Percentiles rank a stretch among this genome's conserved stretches.
Conservation (phyloP, 2,329 filamentous ascomycete species). For the Clonostachys rhizophaga region DNA sequence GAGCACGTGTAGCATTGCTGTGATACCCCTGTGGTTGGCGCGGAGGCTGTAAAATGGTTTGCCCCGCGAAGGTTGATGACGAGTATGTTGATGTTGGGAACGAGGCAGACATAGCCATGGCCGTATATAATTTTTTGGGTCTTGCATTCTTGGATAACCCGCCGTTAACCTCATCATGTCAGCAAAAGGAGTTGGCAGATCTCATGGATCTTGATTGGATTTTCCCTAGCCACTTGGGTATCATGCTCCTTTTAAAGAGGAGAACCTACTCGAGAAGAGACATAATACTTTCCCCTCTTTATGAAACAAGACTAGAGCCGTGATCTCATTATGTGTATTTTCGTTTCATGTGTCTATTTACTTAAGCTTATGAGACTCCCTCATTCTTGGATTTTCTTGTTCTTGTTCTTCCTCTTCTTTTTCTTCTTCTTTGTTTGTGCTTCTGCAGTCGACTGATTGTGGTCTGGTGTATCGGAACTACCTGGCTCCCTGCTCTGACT, state of each 20-base stretch:
- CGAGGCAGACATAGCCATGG: too few species aligned
- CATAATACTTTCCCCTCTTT: too few species aligned
- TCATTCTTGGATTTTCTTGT: background rate
- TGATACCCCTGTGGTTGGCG: too few species aligned
- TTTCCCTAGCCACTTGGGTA: background rate
- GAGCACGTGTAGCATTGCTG: too few species aligned
- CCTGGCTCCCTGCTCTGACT: background rate
- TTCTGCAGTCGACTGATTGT: background rate
- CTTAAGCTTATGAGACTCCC: too few species aligned
- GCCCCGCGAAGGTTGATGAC: too few species aligned
- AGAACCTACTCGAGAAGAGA: too few species aligned
- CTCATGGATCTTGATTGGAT: background rate
- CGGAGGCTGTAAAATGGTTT: too few species aligned
- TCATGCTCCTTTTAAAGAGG: background rate
- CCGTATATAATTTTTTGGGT: background rate
- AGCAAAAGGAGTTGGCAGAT: background rate
- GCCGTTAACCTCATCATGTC: background rate
- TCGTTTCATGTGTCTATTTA: too few species aligned
- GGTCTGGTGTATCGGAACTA: background rate
- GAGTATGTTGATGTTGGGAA: too few species aligned
- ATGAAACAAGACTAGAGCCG: too few species aligned
- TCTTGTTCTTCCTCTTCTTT: constrained; percentile 2
- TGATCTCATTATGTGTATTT: too few species aligned
- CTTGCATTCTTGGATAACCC: background rate
- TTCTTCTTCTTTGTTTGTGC: constrained; percentile 1